Conservation (phyloP, 129 eudicot species). For the Flaveria ramosissima region DNA sequence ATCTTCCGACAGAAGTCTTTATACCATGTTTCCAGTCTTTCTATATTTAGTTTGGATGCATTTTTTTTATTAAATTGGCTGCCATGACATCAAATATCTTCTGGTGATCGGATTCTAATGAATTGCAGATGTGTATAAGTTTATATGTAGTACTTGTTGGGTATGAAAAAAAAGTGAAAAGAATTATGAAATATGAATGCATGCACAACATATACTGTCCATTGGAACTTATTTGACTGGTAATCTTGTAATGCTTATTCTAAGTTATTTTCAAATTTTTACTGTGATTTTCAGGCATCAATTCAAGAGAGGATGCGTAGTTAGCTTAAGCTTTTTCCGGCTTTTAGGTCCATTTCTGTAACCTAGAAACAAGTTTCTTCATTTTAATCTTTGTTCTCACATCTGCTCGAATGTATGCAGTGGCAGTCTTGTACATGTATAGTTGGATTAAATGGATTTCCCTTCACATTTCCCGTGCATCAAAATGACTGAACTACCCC, state of each 20-base stretch:
- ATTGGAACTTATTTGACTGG: background rate
- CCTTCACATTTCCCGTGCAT: constrained; percentile 33
- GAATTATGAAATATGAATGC: background rate
- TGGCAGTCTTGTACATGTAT: constrained; percentile 59
- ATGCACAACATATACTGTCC: background rate
- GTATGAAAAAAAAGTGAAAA: background rate
- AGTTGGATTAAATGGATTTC: constrained; percentile 46
- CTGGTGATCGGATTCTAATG: background rate
- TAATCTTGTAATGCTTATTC: background rate
- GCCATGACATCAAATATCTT: background rate
- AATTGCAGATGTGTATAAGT: too few species aligned
- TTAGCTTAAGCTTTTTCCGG: constrained; percentile 31
- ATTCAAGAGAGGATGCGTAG: constrained; percentile 56
- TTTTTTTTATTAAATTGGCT: background rate
- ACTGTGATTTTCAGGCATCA: constrained; percentile 51
- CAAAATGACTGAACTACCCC: constrained; percentile 30
- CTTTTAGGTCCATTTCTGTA: constrained; percentile 44
- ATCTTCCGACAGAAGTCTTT: background rate
- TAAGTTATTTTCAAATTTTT: background rate
- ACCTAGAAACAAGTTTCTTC: constrained; percentile 39
- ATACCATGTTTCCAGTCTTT: background rate
- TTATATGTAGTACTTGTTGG: background rate
- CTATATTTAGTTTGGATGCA: background rate
- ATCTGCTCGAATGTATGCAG: constrained; percentile 37
- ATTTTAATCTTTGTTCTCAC: constrained; percentile 31